Base-by-base conservation (phyloP, 2,329 filamentous ascomycete species). In the Chrysoporthe puriensis region DNA sequence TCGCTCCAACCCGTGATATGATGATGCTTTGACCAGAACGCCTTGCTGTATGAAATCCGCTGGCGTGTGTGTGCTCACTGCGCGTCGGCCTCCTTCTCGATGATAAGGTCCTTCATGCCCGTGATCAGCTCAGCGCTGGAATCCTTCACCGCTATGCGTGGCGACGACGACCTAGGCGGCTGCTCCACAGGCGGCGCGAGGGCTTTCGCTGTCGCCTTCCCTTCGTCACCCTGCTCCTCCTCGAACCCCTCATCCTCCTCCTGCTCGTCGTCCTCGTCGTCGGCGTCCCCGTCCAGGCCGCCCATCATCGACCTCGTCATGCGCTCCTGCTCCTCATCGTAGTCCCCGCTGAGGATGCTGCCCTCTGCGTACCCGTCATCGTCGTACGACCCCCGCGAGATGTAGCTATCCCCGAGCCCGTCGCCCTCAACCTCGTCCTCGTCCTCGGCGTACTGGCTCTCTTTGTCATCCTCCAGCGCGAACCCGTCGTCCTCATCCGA, bases 111-210 rank as follows among this genome's bases (percentile, higher is more conserved):
- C 77, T 83, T 82, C 77, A 90, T 76, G 65, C 87, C 87, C 21
- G 86, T 88, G 64, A 89, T 88, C 40, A 87, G 72, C 75, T 89
- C 86, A 2, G 86, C 87, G 64, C 81, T 78, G 13, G 82, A 66
- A 71, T 89, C 87, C 69, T 82, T 77, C 6, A 80, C 75, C 1
- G 74, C 73, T 1, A 73, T 68, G 18, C 68, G 72, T 4, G 72
- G 71, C 9, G 60, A 68, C 8, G 64, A 54, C 11, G 69, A 44
- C 46, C 65, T 56, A 32, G 68, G 48, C 44, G 58, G 57, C 32
- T 68, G 32, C 44, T 69, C 21, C 26, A 13, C 21, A 32, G 50
- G 50, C 50, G 50, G 50, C 50, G 50, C 50, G 4, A 54, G 50
- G 21, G 56, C 18, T 5, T 72, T 72, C 8, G 56, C 18, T 5